Base-by-base conservation (phyloP, 176 grass and related monocot genomes). In the Thinopyrum elongatum region DNA sequence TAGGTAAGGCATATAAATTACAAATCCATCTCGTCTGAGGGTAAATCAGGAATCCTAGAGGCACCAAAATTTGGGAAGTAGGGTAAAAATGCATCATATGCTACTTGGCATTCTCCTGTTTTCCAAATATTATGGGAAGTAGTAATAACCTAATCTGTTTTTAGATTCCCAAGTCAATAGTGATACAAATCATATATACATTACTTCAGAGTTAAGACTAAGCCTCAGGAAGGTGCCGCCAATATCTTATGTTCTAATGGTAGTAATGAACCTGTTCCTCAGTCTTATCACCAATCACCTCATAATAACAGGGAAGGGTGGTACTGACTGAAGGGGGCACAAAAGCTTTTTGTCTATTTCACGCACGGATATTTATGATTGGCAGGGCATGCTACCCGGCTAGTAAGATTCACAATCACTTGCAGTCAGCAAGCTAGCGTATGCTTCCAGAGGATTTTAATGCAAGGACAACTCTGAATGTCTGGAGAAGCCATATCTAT, bases 381-480 rank as follows among this genome's bases (percentile, higher is more conserved):
- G 27, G 31, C 6, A 39, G 15, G 35, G 82, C 26, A 6, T 70
- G 55, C 23, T 72, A 34, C n/a, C 4, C 22, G 29, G 31, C 21
- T 68, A 23, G 26, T 49, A 82, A 19, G 22, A 83, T 59, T 76
- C 35, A 33, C 41, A 67, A 47, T 68, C 34, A 67, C 3, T 85
- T 76, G 83, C 29, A 86, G 35, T 78, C 72, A 65, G 30, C 57
- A 77, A 64, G 29, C 57, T 76, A 86, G 39, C 14, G 36, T 68
- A 76, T n/a, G 17, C 30, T 82, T 82, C 11, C 34, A 70, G 47
- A 78, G 65, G 66, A 73, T 70, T 68, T 47, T 29, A 70, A 15
- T 28, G 21, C 35, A 49, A 23, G 39, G 4, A 70, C 85, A 78
- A 38, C 62, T 17, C 39, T 11, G n/a, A 33, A 58, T 81, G 26